Evolutionary conservation across 495 filamentous ascomycete genomes (phyloP).

Genomic region (Penicillium lagena): DNA sequence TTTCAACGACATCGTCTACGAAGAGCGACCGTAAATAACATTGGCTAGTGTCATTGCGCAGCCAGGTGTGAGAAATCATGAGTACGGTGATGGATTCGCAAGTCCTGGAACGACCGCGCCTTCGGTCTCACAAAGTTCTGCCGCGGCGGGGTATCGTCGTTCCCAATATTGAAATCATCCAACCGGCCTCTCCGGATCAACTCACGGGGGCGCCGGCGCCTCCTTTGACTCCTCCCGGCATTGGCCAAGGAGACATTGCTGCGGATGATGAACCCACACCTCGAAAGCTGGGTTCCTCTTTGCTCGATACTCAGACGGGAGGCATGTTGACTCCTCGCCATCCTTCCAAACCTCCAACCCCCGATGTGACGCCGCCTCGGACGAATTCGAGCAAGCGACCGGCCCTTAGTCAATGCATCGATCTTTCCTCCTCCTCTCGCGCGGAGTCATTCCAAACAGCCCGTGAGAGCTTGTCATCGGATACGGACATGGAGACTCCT

Average conservation of each 20-base stretch:
- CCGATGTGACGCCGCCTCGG: constrained; percentile 65
- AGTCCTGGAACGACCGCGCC: constrained; percentile 22
- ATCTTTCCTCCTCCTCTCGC: constrained; percentile 42
- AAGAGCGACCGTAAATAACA: too few relatives aligned
- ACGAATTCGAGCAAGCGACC: constrained; percentile 37
- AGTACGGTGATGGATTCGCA: constrained; percentile 25
- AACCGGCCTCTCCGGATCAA: constrained; percentile 19
- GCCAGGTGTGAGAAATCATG: constrained; percentile 31
- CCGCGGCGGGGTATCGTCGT: constrained; percentile 28
- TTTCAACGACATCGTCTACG: too few relatives aligned
- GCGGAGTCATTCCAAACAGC: constrained; percentile 72
- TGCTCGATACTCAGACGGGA: constrained; percentile 14
- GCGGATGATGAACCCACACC: constrained; percentile 13
- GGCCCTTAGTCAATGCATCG: constrained; percentile 25
- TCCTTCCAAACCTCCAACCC: constrained; percentile 64
- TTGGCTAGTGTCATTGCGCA: too few relatives aligned
- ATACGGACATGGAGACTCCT: constrained; percentile 53
- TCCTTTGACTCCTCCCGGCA: constrained; percentile 36
- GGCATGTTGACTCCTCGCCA: constrained; percentile 50
- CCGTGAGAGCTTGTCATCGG: constrained; percentile 55
- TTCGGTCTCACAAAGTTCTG: constrained; percentile 43
- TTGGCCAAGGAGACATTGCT: constrained; percentile 15
- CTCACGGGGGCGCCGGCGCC: constrained; percentile 22
- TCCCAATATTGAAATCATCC: constrained; percentile 16
- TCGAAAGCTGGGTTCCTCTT: constrained; percentile 17